These are phyloP conservation scores for Trichosporon ovoides DNA, from an alignment of 1,284 basidiomycete species.

Conservation along the genomic window DNA sequence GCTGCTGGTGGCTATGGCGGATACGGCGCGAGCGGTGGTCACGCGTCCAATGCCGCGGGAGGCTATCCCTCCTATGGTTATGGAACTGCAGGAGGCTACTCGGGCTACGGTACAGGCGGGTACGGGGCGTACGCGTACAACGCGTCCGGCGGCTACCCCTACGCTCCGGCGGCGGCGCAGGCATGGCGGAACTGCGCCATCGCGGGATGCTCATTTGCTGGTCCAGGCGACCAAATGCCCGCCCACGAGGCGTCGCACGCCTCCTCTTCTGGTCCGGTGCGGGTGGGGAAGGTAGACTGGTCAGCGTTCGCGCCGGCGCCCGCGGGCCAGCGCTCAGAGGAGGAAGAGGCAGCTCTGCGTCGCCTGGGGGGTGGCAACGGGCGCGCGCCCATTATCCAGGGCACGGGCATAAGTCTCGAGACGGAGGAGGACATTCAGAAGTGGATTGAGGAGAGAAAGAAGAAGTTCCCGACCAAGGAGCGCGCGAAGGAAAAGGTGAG, in stretches of 20 bases:
- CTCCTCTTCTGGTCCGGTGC: constrained; percentile 57
- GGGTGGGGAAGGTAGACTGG: background rate
- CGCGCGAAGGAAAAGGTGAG: constrained; percentile 65
- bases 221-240: constrained; percentile 68
- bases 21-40: constrained; percentile 5
- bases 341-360: constrained; percentile 58
- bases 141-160: constrained; percentile 5
- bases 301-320: constrained; percentile 49
- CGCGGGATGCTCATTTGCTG: constrained; percentile 54
- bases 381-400: constrained; percentile 61
- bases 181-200: background rate
- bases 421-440: constrained; percentile 72
- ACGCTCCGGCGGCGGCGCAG: background rate
- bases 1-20: constrained; percentile 7
- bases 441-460: constrained; percentile 82
- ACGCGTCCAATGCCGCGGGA: constrained; percentile 11
- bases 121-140: background rate
- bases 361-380: constrained; percentile 53
- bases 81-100: constrained; percentile 5
- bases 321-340: constrained; percentile 54
- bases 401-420: constrained; percentile 69
- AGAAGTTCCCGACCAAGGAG: constrained; percentile 67
- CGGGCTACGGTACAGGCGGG: constrained; percentile 2
- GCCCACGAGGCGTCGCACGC: constrained; percentile 86
- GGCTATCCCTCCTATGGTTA: constrained; percentile 4